Base-by-base conservation (phyloP, 192 early-diverging fungal genomes). In the Gamsiella multidivaricata region DNA sequence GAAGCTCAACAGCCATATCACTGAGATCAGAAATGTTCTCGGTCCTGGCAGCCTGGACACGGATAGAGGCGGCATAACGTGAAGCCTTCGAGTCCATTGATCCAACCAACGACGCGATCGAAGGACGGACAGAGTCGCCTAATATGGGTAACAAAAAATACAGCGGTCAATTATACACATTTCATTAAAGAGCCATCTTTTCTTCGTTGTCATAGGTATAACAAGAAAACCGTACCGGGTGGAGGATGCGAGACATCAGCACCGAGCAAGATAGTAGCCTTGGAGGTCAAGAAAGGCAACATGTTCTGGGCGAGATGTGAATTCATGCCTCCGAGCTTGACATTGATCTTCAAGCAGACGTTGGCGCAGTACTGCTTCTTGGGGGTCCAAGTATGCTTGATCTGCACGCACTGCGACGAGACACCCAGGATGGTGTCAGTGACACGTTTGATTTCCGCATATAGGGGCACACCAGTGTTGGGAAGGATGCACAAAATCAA, bases 321-420 rank as follows among this genome's bases (percentile, higher is more conserved):
- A 83, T 96, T 97, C 83, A 89, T 91, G 29, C 95, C 96, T 56
- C 96, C 94, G 14, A 98, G 86, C 86, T 98, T 97, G 41, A 91
- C 87, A 80, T 98, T 98, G 57, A 97, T 89, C 84, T 98, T 98
- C 49, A 98, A 83, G 62, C 91, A 94, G 33, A 98, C 90, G 59
- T 98, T 98, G 20, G 97, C 96, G 67, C 94, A 96, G 84, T 98
- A 98, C 83, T 98, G 96, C 53, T 88, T 70, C 79, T 91, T 96
- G 34, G 92, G 84, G 15, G 85, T 80, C 75, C 86, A 86, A 65
- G 95, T 85, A 65, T 96, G 91, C 81, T 91, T 95, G 17, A 88
- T 79, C 68, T 94, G 95, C 62, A 97, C 86, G 73, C 96, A 98
- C 83, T 98, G 96, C 22, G 95, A 94, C 0, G 93, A 89, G 23